A percentile compares a stretch with the other conserved stretches of the same genome.
Evolutionary conservation across 2,329 filamentous ascomycete genomes (phyloP).

Genomic region (Aspergillus spinulosporus): DNA sequence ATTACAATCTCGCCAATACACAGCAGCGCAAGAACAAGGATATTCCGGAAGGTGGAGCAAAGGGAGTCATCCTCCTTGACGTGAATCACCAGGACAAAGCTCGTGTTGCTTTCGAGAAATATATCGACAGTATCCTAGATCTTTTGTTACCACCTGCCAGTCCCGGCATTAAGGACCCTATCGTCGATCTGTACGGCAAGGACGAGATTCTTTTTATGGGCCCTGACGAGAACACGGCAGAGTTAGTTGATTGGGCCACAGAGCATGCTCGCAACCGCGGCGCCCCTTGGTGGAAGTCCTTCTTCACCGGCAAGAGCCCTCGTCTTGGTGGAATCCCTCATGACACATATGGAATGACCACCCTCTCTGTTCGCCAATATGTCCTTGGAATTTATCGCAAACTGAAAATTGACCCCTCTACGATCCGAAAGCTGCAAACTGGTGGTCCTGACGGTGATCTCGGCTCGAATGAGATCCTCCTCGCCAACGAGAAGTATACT

Average conservation of each 20-base stretch:
- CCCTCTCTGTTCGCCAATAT: conserved; percentile 91
- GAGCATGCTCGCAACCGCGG: conserved; percentile 84
- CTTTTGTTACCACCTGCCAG: conserved; percentile 84
- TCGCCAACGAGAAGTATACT: conserved; percentile 93
- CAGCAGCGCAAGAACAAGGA: conserved; percentile 99
- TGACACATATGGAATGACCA: conserved; percentile 96
- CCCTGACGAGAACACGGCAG: conserved; percentile 97
- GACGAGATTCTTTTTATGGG: conserved; percentile 98
- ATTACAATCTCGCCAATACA: conserved; percentile 96
- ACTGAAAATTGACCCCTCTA: conserved; percentile 80
- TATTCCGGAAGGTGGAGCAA: conserved; percentile 95
- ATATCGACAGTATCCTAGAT: conserved; percentile 98
- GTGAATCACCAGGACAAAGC: conserved; percentile 92
- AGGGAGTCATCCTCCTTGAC: conserved; percentile 94
- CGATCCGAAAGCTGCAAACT: conserved; percentile 92
- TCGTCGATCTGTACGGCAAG: conserved; percentile 92
- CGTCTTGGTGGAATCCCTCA: conserved; percentile 96
- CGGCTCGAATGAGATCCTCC: conserved; percentile 95
- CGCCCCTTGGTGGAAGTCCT: conserved; percentile 99
- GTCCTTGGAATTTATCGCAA: conserved; percentile 97
- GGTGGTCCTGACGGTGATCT: conserved; percentile 95
- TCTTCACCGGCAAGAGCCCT: conserved; percentile 98
- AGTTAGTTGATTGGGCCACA: conserved; percentile 98
- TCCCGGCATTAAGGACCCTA: conserved; percentile 97
- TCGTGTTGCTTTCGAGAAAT: conserved; percentile 94